Conservation (phyloP, 352 stramenopile species). For the Phytopythium sindhum region DNA sequence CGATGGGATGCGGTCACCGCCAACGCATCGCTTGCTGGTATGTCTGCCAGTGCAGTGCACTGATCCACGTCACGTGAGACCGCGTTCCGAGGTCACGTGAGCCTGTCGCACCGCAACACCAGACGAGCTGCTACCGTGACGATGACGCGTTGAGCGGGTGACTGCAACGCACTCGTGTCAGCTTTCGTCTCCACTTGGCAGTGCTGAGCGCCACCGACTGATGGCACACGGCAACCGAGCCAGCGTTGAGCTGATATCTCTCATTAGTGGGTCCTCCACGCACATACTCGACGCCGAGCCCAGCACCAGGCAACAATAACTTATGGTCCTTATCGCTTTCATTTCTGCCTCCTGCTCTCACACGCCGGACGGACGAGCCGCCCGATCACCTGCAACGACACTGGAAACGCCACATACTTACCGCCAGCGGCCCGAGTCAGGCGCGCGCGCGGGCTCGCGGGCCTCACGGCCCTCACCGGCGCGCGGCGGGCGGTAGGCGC, state of each 20-base stretch:
- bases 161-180: too few relatives aligned
- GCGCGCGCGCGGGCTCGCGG: constrained; percentile 37
- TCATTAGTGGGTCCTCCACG: not conserved
- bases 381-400: not conserved
- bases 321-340: not conserved
- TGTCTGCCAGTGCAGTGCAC: too few relatives aligned
- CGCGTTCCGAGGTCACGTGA: too few relatives aligned
- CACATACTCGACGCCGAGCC: not conserved
- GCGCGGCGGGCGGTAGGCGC: constrained; percentile 52
- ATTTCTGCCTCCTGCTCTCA: not conserved
- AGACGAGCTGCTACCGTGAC: too few relatives aligned
- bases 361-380: too few relatives aligned
- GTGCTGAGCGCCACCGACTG: too few relatives aligned
- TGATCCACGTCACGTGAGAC: too few relatives aligned
- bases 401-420: constrained; percentile 15
- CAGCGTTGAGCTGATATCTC: not conserved
- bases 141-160: too few relatives aligned
- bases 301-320: not conserved
- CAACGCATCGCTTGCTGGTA: too few relatives aligned
- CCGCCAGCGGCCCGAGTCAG: constrained; percentile 67
- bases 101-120: too few relatives aligned
- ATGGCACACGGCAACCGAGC: not conserved
- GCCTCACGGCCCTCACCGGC: constrained; percentile 24
- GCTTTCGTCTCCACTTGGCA: too few relatives aligned
- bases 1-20: too few relatives aligned